A percentile compares a stretch with the other conserved stretches of the same genome.
phyloP scores from a whole-genome alignment of 2,329 filamentous ascomycete species.

The Pestalotiopsis fici region DNA sequence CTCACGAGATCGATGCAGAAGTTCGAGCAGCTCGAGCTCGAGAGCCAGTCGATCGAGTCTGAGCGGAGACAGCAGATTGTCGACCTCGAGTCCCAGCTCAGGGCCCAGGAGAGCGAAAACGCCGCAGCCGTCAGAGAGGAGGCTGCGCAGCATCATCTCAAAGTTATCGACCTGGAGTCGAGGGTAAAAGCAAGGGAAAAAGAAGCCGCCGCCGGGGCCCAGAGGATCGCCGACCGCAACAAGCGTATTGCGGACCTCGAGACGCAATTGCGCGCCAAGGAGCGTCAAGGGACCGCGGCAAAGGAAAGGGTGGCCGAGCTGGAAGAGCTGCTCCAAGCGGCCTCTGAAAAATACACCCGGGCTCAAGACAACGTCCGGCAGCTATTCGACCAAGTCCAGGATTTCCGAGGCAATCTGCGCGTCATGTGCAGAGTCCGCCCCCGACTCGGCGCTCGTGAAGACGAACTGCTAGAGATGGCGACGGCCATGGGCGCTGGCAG shows the following conservation, averaged over 20 bases:
- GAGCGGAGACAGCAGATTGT: not conserved
- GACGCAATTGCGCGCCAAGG: not conserved
- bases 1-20: not conserved
- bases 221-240: not conserved
- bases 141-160: not conserved
- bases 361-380: not conserved
- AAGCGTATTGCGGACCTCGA: not conserved
- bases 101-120: not conserved
- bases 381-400: constrained; percentile 5
- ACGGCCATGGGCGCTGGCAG: not conserved
- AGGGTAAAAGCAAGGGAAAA: not conserved
- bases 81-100: not conserved
- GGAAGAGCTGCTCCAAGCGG: not conserved
- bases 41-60: not conserved
- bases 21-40: not conserved
- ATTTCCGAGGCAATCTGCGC: constrained; percentile 9
- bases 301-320: not conserved
- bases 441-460: not conserved
- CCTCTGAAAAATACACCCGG: not conserved
- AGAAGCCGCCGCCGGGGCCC: not conserved
- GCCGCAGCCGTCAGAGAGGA: not conserved
- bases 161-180: not conserved
- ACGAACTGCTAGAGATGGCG: not conserved
- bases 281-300: not conserved
- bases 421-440: constrained; percentile 10